These are phyloP conservation scores for Claviceps lovelessii DNA, from an alignment of 2,329 filamentous ascomycete species.

Conservation along the genomic window DNA sequence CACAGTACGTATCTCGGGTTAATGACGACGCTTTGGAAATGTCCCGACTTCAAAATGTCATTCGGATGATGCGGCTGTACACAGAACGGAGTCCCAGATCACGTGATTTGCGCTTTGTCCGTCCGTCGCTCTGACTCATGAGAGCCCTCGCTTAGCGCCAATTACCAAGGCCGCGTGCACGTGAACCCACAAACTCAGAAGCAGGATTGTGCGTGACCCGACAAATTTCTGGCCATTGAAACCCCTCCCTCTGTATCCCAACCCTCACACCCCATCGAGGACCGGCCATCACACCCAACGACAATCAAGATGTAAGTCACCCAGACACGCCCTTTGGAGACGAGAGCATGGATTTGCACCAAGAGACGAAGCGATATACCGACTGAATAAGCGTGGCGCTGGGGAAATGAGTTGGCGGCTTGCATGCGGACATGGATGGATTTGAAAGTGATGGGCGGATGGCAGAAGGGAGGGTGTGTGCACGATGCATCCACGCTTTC, in stretches of 20 bases:
- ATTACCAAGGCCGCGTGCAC: slow-evolving; percentile 19
- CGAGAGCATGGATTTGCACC: background rate
- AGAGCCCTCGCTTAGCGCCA: slow-evolving; percentile 28
- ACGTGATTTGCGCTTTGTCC: slow-evolving; percentile 7
- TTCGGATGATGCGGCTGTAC: too few relatives aligned
- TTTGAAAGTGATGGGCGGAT: background rate
- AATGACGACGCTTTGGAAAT: too few relatives aligned
- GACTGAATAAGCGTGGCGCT: slow-evolving; percentile 3
- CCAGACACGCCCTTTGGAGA: background rate
- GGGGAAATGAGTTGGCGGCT: background rate
- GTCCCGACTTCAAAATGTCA: too few relatives aligned
- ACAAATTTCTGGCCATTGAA: slow-evolving; percentile 27
- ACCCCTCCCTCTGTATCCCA: slow-evolving; percentile 24
- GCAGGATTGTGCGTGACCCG: slow-evolving; percentile 19
- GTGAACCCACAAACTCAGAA: slow-evolving; percentile 28
- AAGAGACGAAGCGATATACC: slow-evolving; percentile 1
- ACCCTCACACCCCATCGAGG: slow-evolving; percentile 23
- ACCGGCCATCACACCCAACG: slow-evolving; percentile 27
- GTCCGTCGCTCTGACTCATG: slow-evolving; percentile 12
- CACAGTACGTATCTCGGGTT: too few relatives aligned
- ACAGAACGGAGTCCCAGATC: too few relatives aligned
- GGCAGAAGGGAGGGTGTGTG: background rate
- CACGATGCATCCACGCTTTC: background rate
- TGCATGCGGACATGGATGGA: slow-evolving; percentile 2
- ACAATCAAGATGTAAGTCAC: slow-evolving; percentile 32